Evolutionary conservation across 179 eudicot species (phyloP).

Genomic region (Silene coronaria): DNA sequence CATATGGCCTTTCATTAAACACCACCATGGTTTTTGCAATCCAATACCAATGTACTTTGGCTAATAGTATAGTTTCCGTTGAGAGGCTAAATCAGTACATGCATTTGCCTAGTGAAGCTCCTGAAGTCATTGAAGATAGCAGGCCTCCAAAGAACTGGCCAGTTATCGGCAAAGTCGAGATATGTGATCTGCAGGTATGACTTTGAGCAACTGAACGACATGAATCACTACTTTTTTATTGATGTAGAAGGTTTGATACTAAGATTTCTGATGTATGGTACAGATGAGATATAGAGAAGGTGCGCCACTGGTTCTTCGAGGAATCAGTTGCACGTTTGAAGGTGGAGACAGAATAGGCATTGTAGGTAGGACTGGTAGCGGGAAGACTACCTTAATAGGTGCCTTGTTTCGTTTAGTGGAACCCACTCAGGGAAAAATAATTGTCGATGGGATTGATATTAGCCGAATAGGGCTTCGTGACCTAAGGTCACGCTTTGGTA

Average conservation of each 20-base stretch:
- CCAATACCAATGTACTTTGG: conserved; percentile 58
- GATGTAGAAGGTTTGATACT: not conserved
- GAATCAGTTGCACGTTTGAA: conserved; percentile 75
- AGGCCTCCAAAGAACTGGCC: conserved; percentile 71
- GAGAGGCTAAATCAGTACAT: conserved; percentile 65
- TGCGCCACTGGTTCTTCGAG: conserved; percentile 68
- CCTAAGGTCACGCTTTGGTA: conserved; percentile 57
- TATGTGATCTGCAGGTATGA: conserved; percentile 59
- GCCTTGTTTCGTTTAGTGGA: conserved; percentile 82
- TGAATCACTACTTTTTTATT: not conserved
- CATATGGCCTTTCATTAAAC: conserved; percentile 73
- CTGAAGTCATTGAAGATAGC: conserved; percentile 49
- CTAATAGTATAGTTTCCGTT: conserved; percentile 64
- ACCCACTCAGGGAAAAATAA: conserved; percentile 52
- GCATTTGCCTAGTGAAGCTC: conserved; percentile 69
- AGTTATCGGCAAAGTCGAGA: conserved; percentile 59
- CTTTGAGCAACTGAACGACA: not conserved
- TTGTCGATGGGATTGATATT: conserved; percentile 64
- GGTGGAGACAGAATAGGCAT: conserved; percentile 58
- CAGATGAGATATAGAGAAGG: conserved; percentile 77
- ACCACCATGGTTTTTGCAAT: conserved; percentile 49
- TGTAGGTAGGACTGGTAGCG: conserved; percentile 84
- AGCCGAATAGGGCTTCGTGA: conserved; percentile 59
- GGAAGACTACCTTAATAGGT: conserved; percentile 79
- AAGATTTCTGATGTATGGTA: not conserved